Evolutionary conservation across 352 stramenopile species (phyloP), one percentile per base, ranked within the genome.

Genomic region (Globisporangium spinosum): DNA sequence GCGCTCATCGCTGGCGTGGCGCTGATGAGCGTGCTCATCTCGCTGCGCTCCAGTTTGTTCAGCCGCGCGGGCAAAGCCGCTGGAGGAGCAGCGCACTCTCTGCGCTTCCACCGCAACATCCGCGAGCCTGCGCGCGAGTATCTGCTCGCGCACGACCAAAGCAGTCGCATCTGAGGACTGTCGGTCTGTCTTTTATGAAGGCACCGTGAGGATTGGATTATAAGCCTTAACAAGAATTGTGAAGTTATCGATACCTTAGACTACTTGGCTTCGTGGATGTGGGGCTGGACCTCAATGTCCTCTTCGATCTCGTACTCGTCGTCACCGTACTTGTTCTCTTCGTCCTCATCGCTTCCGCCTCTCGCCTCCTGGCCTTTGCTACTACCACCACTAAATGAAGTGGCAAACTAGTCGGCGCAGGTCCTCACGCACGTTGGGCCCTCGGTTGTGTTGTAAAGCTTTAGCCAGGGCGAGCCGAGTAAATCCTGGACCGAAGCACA

Each of bases 221-320:
- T 51, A 51, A 51, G 43, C 43, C 43, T 49, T 9, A 45, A 45
- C 38, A 45, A 45, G 13, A 20, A 45, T 2, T 3, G 6, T 45
- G 38, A 45, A 45, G 12, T 45, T 45, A 20, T 45, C 38, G 12
- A 45, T 45, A 22, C 2, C 17, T 22, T 51, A 1, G 43, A 23
- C 43, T 27, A 70, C 40, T 74, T 68, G 32, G 34, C 65, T 51
- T 71, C 66, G 40, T 17, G 45, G 32, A 43, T 7, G 45, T 54
- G 35, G 13, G 62, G 65, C 12, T 77, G 65, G 17, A 49, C 65
- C 3, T 78, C 57, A 35, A 80, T 83, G 10, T 76, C 69, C 67
- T 89, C 80, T 59, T 86, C 79, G 20, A 82, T 79, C 40, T 89
- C 81, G 55, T 81, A 78, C n/a, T 85, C 73, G 53, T 85, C 76